Evolutionary conservation across 768 basidiomycete genomes (phyloP), one percentile per base, ranked within the genome.

Genomic region (Clathrus columnatus): DNA sequence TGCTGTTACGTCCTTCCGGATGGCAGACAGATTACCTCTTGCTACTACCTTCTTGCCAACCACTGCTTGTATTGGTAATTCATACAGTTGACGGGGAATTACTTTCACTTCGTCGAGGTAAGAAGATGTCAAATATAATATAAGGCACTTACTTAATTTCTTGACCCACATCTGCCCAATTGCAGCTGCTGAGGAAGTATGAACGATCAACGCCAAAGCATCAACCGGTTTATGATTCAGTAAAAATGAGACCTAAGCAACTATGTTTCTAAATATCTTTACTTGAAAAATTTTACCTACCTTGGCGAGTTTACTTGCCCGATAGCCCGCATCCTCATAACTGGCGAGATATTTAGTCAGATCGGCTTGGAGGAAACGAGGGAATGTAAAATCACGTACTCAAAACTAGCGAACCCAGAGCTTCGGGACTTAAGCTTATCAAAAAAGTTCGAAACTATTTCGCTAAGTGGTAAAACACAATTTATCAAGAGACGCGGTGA

Each of bases 391-490:
- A 4, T 10, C 76, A 85, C 62, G 59, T 47, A 92, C 88, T 93
- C 91, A 66, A 94, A 94, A 65, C 87, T 91, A 17, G 90, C 90
- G 65, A 87, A 93, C 7, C 91, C 93, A 10, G 87, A 92, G 64
- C 87, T 90, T 51, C 91, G 80, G 64, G 91, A 86, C 70, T 99
- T 99, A 53, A 99, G 77, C 64, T 88, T 83, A 67, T 94, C 89
- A 67, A 96, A 98, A 68, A 99, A 98, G 69, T 92, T 83, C 1
- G 89, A 91, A 2, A 98, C 91, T 54, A 98, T 89, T 69, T 95
- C 91, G 63, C 85, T 85, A 60, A 98, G 71, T 20, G 95, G 95
- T n/a, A 98, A 65, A 1, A 74, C 78, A 63, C 90, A 94, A 11
- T 81, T 86, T 60, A 98, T 70, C 51, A 95, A 87, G 36, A 88